Percentiles rank a stretch among this genome's conserved stretches.
Conservation (phyloP, 2,329 filamentous ascomycete species). For the Aspergillus sp. region DNA sequence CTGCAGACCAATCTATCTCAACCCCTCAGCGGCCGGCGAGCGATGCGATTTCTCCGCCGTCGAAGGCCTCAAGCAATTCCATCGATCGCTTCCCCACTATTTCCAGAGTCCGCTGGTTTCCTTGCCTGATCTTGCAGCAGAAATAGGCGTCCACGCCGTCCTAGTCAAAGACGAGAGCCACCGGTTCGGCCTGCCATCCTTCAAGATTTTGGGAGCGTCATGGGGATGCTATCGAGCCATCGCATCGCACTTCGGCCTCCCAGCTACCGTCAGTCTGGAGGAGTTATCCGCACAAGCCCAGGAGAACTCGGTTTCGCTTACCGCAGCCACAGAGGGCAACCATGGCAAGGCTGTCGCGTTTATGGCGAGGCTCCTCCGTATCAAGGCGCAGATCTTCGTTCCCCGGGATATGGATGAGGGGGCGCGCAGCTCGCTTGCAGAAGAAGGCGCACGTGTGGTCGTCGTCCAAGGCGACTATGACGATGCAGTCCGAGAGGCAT, state of each 20-base stretch:
- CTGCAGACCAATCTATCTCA: conserved; percentile 19
- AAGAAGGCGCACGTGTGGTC: conserved; percentile 54
- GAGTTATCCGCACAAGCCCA: conserved; percentile 31
- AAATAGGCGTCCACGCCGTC: conserved; percentile 50
- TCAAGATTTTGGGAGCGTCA: conserved; percentile 72
- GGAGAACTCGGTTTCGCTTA: conserved; percentile 34
- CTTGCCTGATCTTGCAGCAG: conserved; percentile 46
- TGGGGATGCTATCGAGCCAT: conserved; percentile 60
- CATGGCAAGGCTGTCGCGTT: conserved; percentile 63
- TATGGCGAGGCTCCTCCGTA: conserved; percentile 53
- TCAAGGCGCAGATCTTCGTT: conserved; percentile 53
- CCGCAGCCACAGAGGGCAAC: conserved; percentile 66
- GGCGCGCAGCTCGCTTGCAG: conserved; percentile 47
- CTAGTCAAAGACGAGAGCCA: conserved; percentile 63
- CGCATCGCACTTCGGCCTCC: conserved; percentile 34
- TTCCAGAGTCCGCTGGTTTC: conserved; percentile 45
- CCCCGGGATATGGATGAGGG: conserved; percentile 47
- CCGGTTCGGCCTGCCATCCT: conserved; percentile 60
- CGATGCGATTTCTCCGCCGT: conserved; percentile 6
- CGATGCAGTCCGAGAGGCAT: conserved; percentile 45
- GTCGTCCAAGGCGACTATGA: conserved; percentile 56
- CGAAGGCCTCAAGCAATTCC: conserved; percentile 37
- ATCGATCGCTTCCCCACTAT: conserved; percentile 50
- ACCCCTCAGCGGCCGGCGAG: conserved; percentile 11
- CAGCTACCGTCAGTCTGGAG: conserved; percentile 35